phyloP scores from a whole-genome alignment of 2,329 filamentous ascomycete genomes.

The Ilyonectria robusta region DNA sequence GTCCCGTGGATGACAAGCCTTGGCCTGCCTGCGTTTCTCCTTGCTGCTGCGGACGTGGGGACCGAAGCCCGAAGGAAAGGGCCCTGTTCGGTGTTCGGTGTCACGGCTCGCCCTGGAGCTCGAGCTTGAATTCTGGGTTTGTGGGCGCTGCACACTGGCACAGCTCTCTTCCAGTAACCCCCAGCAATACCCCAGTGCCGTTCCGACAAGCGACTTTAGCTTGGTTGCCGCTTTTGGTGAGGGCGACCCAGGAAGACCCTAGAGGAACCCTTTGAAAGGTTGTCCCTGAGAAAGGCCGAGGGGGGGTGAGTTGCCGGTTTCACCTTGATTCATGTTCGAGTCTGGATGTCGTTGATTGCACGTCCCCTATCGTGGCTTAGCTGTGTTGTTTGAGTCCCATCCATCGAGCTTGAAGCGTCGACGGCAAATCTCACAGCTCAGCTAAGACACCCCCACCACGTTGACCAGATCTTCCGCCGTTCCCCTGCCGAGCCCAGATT shows the following conservation, averaged over 20 bases:
- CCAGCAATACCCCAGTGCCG: slow-evolving; percentile 26
- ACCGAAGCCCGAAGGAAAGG: slow-evolving; percentile 1
- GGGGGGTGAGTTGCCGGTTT: slow-evolving; percentile 18
- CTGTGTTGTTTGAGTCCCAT: not conserved
- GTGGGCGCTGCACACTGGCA: not conserved
- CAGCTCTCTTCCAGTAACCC: not conserved
- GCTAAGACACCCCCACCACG: slow-evolving; percentile 8
- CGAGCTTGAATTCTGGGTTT: slow-evolving; percentile 19
- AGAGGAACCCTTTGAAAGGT: not conserved
- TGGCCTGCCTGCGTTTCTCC: not conserved
- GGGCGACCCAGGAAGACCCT: not conserved
- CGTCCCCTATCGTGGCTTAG: slow-evolving; percentile 18
- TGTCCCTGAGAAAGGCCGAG: not conserved
- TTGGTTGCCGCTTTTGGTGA: slow-evolving; percentile 26
- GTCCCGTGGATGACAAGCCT: slow-evolving; percentile 20
- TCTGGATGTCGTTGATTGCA: slow-evolving; percentile 6
- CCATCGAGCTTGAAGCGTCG: slow-evolving; percentile 1
- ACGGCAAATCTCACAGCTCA: slow-evolving; percentile 4
- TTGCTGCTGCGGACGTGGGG: not conserved
- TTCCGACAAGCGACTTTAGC: slow-evolving; percentile 17
- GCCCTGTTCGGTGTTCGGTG: slow-evolving; percentile 26
- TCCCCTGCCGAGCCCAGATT: slow-evolving; percentile 32
- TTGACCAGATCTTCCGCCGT: slow-evolving; percentile 5
- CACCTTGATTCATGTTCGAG: not conserved
- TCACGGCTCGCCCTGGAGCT: slow-evolving; percentile 27